Base-by-base conservation (phyloP, 139 green algal genomes). In the Ulvella scutata region DNA sequence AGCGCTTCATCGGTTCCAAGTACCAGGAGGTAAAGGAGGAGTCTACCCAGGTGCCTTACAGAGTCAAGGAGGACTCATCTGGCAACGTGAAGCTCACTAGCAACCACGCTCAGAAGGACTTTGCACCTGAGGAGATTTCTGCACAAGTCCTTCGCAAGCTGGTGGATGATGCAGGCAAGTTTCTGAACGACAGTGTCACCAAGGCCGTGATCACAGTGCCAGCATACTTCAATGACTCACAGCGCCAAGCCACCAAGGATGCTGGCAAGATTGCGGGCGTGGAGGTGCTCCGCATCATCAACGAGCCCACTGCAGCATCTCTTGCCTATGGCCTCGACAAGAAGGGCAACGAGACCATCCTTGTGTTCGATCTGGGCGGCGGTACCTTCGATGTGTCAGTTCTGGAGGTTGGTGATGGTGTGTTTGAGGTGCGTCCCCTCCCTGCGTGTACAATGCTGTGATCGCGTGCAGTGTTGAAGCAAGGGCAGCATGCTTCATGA, bases 41-140 rank as follows among this genome's bases (percentile, higher is more conserved):
- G 61, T 37, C 60, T 3, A 37, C 44, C 7, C 43, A 74, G 23
- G 77, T 84, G 21, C 43, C 60, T 7, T 85, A 82, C 67, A 36
- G 29, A 3, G 61, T 96, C 9, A 76, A 88, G 4, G 81, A 90
- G 74, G 93, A 97, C 67, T 51, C 44, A 37, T 89, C 79, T 72
- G 90, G 92, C 78, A 97, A 96, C 75, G 95, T 99, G 4, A 99
- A 99, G 87, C 96, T 99, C 74, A 85, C 88, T 36, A 96, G 84
- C 79, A 77, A 85, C 43, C 90, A 96, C 72, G 89, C 89, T 17
- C 80, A 76, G 62, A 98, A 98, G 90, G 86, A 97, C 76, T 99
- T 98, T 85, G 88, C 94, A 0, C 84, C 95, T 7, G 94, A 98
- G 86, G 94, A 99, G 88, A 97, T 99, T 78, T 94, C 86, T 31